phyloP scores from a whole-genome alignment of 2,329 filamentous ascomycete species.

The Fusarium liriodendri region DNA sequence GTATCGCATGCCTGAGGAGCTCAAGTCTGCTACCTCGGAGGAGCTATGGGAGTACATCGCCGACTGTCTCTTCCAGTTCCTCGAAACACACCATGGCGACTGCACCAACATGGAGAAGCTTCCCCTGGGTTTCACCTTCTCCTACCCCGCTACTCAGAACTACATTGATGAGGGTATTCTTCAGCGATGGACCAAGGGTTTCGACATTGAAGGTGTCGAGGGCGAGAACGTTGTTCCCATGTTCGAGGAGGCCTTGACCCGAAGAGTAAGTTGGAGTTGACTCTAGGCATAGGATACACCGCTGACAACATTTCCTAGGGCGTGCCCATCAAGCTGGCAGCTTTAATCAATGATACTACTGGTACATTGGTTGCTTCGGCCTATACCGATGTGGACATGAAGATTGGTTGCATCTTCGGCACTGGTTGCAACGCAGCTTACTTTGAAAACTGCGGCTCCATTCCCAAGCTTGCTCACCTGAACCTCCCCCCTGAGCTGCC shows the following conservation, averaged over 20 bases:
- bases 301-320: conserved; percentile 62
- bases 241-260: conserved; percentile 81
- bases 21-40: conserved; percentile 85
- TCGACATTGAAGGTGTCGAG: conserved; percentile 93
- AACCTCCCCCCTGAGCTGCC: conserved; percentile 85
- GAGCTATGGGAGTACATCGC: conserved; percentile 96
- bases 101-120: conserved; percentile 70
- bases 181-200: conserved; percentile 97
- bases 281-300: neutral
- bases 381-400: conserved; percentile 94
- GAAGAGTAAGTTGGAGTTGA: conserved; percentile 51
- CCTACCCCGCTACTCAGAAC: conserved; percentile 91
- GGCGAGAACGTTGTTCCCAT: conserved; percentile 90
- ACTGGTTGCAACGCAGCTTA: conserved; percentile 99
- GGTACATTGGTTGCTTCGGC: conserved; percentile 96
- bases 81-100: conserved; percentile 84
- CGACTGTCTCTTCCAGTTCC: conserved; percentile 90
- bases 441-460: conserved; percentile 91
- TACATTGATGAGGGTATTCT: conserved; percentile 93
- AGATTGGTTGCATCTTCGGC: conserved; percentile 97
- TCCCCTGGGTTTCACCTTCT: conserved; percentile 94
- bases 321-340: conserved; percentile 91
- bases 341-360: conserved; percentile 97
- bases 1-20: conserved; percentile 92
- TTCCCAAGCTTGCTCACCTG: conserved; percentile 93